Base-by-base conservation (phyloP, 768 basidiomycete species). In the Crepidotus variabilis region DNA sequence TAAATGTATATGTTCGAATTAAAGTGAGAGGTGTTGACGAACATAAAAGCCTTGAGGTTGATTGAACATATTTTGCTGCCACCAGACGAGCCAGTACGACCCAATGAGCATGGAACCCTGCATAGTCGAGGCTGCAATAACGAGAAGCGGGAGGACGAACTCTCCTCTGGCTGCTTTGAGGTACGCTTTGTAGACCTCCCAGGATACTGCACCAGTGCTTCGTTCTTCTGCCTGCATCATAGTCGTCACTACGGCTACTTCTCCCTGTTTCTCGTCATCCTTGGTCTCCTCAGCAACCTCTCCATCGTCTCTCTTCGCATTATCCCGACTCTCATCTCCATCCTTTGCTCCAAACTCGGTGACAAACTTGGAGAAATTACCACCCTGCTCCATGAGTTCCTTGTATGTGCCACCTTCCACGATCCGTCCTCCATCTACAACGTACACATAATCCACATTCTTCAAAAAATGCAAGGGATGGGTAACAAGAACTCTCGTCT, bases 391-490 rank as follows among this genome's bases (percentile, higher is more conserved):
- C 71, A 91, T 84, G 35, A 98, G 78, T 49, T 90, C 85, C 0
- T 72, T 64, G 62, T 90, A 96, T 1, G 91, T 87, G 1, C 94
- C 94, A 10, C 79, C 81, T 69, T 96, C 94, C 20, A 81, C 82
- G 56, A 98, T 84, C 34, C 75, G 77, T 5, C 94, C 94, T 39
- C 93, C 85, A 10, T 80, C 78, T 51, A 98, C 72, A 33, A 86
- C 85, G 65, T 86, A 86, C 65, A 98, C 88, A 65, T 91, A 90
- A 69, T 96, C 93, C 23, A 92, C 90, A 55, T 88, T 78, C 0
- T 90, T 88, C 22, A 98, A 80, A 75, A 95, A 90, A 70, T 96
- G 93, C 8, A 96, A 78, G 1, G 91, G 92, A 65, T 96, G 93
- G 0, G 94, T 98, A 47, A 96, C 93, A 51, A 98, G 83, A 47